These are phyloP conservation scores for Malus orientalis DNA, from an alignment of 306 rosid genomes.

Conservation along the genomic window DNA sequence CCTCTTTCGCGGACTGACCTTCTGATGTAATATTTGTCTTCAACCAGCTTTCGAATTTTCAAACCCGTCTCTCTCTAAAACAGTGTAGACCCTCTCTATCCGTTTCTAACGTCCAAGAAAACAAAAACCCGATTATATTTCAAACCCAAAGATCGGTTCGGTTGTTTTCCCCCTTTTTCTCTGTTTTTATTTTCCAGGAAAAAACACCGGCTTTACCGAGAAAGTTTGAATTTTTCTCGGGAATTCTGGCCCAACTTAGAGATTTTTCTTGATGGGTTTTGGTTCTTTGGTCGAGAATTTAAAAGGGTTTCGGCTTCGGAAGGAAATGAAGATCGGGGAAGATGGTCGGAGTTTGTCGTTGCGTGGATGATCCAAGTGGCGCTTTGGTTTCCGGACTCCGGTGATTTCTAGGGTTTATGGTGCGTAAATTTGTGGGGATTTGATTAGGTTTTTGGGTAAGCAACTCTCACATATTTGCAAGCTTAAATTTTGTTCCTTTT, in stretches of 20 bases:
- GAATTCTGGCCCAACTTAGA: conserved; percentile 2
- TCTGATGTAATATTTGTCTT: conserved; percentile 62
- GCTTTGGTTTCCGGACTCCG: conserved; percentile 2
- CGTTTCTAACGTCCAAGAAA: conserved; percentile 3
- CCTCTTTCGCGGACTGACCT: conserved; percentile 19
- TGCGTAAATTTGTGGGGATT: conserved; percentile 19
- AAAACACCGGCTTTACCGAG: conserved; percentile 8
- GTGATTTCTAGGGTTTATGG: conserved; percentile 35
- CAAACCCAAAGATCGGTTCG: conserved; percentile 5
- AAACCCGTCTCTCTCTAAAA: conserved; percentile 10
- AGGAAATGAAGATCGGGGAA: conserved; percentile 18
- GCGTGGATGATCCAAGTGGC: conserved; percentile 13
- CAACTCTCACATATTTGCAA: conserved; percentile 3
- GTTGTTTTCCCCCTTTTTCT: not conserved
- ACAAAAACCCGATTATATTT: not conserved
- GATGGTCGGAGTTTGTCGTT: conserved; percentile 1
- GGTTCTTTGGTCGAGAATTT: conserved; percentile 7
- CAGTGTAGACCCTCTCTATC: conserved; percentile 4
- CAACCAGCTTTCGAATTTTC: conserved; percentile 45
- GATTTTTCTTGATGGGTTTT: conserved; percentile 25
- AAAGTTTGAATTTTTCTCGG: conserved; percentile 22
- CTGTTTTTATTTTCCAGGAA: not conserved
- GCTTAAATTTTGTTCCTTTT: not conserved
- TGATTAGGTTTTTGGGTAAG: conserved; percentile 25
- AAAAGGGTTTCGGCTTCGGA: conserved; percentile 6